Evolutionary conservation across 2,329 filamentous ascomycete species (phyloP), one percentile per base, ranked within the genome.

Genomic region (Aspergillus niger): DNA sequence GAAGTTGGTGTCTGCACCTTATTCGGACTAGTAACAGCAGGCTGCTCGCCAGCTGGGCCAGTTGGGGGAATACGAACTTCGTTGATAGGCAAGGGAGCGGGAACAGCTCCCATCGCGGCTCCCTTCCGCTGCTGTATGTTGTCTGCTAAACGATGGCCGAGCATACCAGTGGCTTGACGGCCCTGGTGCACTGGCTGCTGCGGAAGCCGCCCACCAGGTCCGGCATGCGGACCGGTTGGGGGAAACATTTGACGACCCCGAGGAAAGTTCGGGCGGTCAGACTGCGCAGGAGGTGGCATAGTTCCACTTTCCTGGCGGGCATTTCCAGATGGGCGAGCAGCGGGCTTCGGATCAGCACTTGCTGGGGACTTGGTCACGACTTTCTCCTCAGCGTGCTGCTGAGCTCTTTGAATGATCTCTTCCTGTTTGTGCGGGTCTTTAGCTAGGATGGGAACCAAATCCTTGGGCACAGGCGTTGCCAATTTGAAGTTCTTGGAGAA

Each of bases 381-480:
- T 64, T 85, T 80, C 48, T 82, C 79, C 59, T 91, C 88, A 2
- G 87, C 88, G 66, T 94, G 89, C 71, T 87, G 86, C 62, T 91
- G 87, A 1, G 92, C 92, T 76, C 93, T 96, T 69, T 92, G 90
- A 71, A 97, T 89, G 64, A 99, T 98, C 72, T 93, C 88, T 70
- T 92, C 88, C 77, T 98, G 95, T 80, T 97, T 99, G 49, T 82
- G 85, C n/a, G 92, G 92, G 73, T 99, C 95, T 75, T 98, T 99
- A 60, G 95, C 94, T 62, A 99, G 89, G 67, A 99, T 99, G 1
- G 91, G 89, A 28, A 99, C 92, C 38, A 99, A 80, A 76, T 99
- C 95, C 55, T 86, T 88, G 1, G 95, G 95, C 10, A 99, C 92
- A 5, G 93, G 92, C 2, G 94, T 97, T 53, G 91, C 89, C 17